phyloP scores from a whole-genome alignment of 2,329 filamentous ascomycete genomes.

The Fusarium austroafricanum region DNA sequence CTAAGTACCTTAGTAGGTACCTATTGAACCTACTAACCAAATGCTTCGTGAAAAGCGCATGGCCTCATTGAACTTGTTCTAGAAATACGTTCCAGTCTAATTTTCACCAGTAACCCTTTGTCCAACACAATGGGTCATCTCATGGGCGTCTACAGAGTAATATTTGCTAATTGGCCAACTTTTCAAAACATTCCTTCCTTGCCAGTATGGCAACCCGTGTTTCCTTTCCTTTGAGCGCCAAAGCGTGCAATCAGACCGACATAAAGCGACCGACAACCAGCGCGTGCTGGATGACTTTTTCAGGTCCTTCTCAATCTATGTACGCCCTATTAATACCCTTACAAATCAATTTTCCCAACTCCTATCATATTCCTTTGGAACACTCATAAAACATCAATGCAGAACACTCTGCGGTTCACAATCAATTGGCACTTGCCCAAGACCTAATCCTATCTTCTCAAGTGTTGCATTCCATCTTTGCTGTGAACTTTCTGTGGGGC shows the following conservation, averaged over 20 bases:
- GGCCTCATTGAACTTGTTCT: too few species aligned
- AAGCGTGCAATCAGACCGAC: slow-evolving; percentile 5
- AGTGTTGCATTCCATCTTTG: slow-evolving; percentile 31
- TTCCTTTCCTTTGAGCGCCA: slow-evolving; percentile 38
- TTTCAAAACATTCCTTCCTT: slow-evolving; percentile 31
- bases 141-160: slow-evolving; percentile 22
- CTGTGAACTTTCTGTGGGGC: slow-evolving; percentile 25
- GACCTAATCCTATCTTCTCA: slow-evolving; percentile 23
- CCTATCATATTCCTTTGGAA: slow-evolving; percentile 35
- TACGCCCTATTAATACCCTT: slow-evolving; percentile 33
- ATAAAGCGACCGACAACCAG: slow-evolving; percentile 35
- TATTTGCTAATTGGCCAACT: slow-evolving; percentile 7
- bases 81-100: too few species aligned
- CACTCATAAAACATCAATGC: slow-evolving; percentile 31
- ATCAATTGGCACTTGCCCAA: not conserved
- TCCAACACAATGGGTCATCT: not conserved
- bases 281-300: slow-evolving; percentile 35
- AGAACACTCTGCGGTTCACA: slow-evolving; percentile 16
- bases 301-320: slow-evolving; percentile 37
- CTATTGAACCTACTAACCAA: too few species aligned
- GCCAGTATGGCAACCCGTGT: slow-evolving; percentile 31
- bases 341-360: slow-evolving; percentile 40
- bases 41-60: too few species aligned
- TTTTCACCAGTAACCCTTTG: too few species aligned
- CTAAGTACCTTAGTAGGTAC: too few species aligned